Conservation (phyloP, 2,329 filamentous ascomycete genomes). For the Colletotrichum filicis region DNA sequence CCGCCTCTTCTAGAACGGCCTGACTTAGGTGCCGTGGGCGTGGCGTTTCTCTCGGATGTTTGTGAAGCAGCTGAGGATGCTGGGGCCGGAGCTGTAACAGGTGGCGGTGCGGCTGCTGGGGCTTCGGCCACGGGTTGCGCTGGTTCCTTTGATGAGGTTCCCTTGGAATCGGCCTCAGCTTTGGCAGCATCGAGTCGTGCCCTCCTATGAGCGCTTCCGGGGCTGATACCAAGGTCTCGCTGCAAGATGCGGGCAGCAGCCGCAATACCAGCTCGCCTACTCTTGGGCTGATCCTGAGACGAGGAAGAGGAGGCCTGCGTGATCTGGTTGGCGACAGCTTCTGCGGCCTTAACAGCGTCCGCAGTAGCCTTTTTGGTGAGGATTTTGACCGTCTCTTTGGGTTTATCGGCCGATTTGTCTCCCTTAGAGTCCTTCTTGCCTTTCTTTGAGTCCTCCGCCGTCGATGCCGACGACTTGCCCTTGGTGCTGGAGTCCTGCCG, state of each 20-base stretch:
- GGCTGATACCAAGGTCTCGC: conserved; percentile 73
- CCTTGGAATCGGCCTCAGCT: conserved; percentile 60
- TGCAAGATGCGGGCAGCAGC: conserved; percentile 74
- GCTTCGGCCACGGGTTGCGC: conserved; percentile 36
- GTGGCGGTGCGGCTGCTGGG: conserved; percentile 35
- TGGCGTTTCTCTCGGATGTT: conserved; percentile 21
- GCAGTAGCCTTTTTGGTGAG: conserved; percentile 68
- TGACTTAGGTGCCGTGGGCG: conserved; percentile 33
- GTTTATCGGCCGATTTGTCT: conserved; percentile 60
- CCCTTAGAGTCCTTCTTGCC: conserved; percentile 69
- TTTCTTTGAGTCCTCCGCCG: conserved; percentile 60
- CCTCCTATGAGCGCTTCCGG: conserved; percentile 70
- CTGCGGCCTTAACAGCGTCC: conserved; percentile 60
- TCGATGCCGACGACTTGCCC: conserved; percentile 49
- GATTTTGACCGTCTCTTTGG: conserved; percentile 72
- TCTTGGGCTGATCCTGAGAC: conserved; percentile 58
- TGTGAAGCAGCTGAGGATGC: conserved; percentile 17
- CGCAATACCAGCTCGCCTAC: conserved; percentile 68
- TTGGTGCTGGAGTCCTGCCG: conserved; percentile 65
- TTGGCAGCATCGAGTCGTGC: conserved; percentile 69
- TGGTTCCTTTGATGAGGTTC: conserved; percentile 46
- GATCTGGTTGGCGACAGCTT: conserved; percentile 52
- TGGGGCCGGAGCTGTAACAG: conserved; percentile 19
- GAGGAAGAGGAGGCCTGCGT: conserved; percentile 45
- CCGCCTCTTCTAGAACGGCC: conserved; percentile 40